phyloP scores from a whole-genome alignment of 2,329 filamentous ascomycete species.

The Fusarium beomiforme region DNA sequence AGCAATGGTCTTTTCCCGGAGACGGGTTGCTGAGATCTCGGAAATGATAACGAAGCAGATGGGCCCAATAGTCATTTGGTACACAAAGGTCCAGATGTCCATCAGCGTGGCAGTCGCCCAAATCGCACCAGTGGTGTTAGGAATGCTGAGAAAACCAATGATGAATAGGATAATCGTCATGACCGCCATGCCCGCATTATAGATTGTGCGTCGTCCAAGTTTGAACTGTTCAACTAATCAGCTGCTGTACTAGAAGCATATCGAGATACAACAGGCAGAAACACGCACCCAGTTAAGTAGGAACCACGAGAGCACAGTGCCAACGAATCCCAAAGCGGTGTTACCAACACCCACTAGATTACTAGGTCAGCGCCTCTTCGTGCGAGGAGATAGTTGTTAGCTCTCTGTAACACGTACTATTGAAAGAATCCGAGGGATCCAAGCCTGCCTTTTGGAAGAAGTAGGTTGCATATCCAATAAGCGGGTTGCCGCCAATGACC shows the following conservation, averaged over 20 bases:
- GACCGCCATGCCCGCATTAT: slow-evolving; percentile 51
- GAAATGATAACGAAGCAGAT: slow-evolving; percentile 55
- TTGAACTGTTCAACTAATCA: neutral
- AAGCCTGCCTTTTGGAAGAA: slow-evolving; percentile 59
- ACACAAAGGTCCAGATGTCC: slow-evolving; percentile 55
- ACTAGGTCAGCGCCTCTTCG: neutral
- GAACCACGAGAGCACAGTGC: slow-evolving; percentile 55
- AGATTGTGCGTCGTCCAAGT: slow-evolving; percentile 55
- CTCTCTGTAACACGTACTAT: neutral
- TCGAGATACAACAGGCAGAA: rapidly evolving
- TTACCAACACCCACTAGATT: slow-evolving; percentile 51
- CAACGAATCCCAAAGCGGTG: slow-evolving; percentile 53
- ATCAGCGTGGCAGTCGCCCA: slow-evolving; percentile 54
- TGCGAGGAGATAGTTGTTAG: neutral
- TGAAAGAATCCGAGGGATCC: slow-evolving; percentile 49
- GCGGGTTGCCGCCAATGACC: slow-evolving; percentile 50
- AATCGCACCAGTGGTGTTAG: slow-evolving; percentile 22
- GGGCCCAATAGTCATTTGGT: slow-evolving; percentile 54
- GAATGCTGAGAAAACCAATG: slow-evolving; percentile 48
- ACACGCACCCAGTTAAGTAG: slow-evolving; percentile 19
- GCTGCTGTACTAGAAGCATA: neutral
- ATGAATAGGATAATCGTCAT: slow-evolving; percentile 53
- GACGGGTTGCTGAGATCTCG: slow-evolving; percentile 53
- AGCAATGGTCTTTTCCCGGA: slow-evolving; percentile 55
- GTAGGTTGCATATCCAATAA: slow-evolving; percentile 57